phyloP scores from a whole-genome alignment of 1,139 yeast genomes.

The Scheffersomyces illinoinensis region DNA sequence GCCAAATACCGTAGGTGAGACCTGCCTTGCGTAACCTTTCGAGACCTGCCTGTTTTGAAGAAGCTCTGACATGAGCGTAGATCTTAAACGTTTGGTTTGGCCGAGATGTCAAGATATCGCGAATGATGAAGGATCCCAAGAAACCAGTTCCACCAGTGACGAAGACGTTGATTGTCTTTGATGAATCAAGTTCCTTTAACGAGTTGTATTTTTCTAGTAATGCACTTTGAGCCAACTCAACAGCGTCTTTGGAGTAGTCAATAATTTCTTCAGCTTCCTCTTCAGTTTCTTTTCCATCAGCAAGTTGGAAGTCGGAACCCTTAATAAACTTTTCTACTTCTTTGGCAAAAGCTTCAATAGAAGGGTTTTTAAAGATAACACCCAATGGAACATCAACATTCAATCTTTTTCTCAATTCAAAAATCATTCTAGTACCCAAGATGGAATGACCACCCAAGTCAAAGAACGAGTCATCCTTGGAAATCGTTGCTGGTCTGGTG shows the following conservation, averaged over 20 bases:
- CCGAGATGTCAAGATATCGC: slow-evolving; percentile 63
- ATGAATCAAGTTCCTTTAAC: slow-evolving; percentile 25
- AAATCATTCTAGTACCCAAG: slow-evolving; percentile 95
- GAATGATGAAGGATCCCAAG: slow-evolving; percentile 83
- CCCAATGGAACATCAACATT: slow-evolving; percentile 86
- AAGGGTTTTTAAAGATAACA: slow-evolving; percentile 84
- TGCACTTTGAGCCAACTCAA: slow-evolving; percentile 44
- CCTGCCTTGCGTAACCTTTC: slow-evolving; percentile 79
- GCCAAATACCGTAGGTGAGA: slow-evolving; percentile 84
- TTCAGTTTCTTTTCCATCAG: slow-evolving; percentile 31
- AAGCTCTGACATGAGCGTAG: slow-evolving; percentile 90
- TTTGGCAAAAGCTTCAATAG: slow-evolving; percentile 73
- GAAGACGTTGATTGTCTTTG: slow-evolving; percentile 61
- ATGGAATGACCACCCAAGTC: slow-evolving; percentile 98
- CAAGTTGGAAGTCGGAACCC: slow-evolving; percentile 47
- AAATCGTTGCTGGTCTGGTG: slow-evolving; percentile 73
- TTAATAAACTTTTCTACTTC: slow-evolving; percentile 62
- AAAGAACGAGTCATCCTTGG: slow-evolving; percentile 85
- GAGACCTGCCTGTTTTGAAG: slow-evolving; percentile 63
- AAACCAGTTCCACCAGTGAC: slow-evolving; percentile 97
- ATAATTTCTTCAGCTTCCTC: slow-evolving; percentile 26
- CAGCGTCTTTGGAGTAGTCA: slow-evolving; percentile 79
- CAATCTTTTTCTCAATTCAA: slow-evolving; percentile 78
- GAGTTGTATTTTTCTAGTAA: slow-evolving; percentile 44
- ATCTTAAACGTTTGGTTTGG: slow-evolving; percentile 51